Conservation (phyloP, 2,329 filamentous ascomycete genomes). For the Trichocomaceae sp. region DNA sequence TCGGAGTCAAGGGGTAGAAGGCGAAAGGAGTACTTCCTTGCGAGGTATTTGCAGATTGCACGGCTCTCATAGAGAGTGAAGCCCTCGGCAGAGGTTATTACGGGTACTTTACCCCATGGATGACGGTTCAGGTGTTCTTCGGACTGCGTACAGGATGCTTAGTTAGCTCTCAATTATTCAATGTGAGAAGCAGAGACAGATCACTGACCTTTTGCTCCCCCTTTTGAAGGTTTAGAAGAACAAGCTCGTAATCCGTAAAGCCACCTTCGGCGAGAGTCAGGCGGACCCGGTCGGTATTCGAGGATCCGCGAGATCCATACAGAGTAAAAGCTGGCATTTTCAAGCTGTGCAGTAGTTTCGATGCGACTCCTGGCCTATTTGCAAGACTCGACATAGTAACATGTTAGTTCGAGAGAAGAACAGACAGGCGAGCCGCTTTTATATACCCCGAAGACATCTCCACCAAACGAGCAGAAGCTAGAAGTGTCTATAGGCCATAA, state of each 20-base stretch:
- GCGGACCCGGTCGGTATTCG: conserved; percentile 7
- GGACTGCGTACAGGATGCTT: background rate
- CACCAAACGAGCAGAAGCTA: too few relatives aligned
- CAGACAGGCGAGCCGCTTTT: background rate
- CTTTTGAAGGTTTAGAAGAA: conserved; percentile 3
- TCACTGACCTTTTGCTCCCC: conserved; percentile 8
- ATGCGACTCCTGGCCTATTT: background rate
- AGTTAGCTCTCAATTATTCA: background rate
- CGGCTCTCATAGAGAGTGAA: conserved; percentile 12
- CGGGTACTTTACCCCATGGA: conserved; percentile 11
- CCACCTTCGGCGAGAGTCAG: conserved; percentile 9
- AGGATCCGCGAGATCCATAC: conserved; percentile 8
- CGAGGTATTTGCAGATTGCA: conserved; percentile 12
- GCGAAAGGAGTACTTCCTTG: conserved; percentile 3
- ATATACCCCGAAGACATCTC: background rate
- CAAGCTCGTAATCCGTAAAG: conserved; percentile 9
- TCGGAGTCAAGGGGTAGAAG: conserved; percentile 2
- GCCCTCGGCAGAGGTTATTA: background rate
- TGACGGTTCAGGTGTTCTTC: conserved; percentile 8
- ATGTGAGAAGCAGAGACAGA: background rate
- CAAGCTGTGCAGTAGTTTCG: background rate
- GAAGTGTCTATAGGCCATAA: too few relatives aligned
- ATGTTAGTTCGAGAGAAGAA: background rate
- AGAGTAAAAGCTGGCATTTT: conserved; percentile 13
- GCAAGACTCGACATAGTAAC: conserved; percentile 1